Conservation (phyloP, 164 flowering plant genomes). For the Sextonia rubra region DNA sequence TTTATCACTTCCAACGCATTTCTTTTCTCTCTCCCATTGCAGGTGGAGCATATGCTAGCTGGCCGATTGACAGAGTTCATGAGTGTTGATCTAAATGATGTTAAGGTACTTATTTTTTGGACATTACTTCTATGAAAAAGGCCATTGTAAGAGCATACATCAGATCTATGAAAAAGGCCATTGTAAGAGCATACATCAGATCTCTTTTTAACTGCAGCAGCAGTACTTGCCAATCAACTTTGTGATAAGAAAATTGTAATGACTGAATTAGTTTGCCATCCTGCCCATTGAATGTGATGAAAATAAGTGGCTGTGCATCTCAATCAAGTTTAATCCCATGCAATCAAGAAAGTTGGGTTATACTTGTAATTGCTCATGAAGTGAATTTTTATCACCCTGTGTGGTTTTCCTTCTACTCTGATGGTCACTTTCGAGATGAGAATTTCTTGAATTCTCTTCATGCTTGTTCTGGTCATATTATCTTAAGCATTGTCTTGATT, state of each 20-base stretch:
- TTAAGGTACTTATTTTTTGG: slow-evolving; percentile 40
- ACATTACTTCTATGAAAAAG: neutral
- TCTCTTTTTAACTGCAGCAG: neutral
- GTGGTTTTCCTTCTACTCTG: neutral
- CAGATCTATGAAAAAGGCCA: neutral
- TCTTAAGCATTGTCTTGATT: neutral
- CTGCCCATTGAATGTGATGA: neutral
- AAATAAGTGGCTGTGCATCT: neutral
- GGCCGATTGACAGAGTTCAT: slow-evolving; percentile 57
- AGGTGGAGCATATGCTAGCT: slow-evolving; percentile 77
- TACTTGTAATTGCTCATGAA: neutral
- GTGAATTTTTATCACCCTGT: neutral
- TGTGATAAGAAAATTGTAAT: neutral
- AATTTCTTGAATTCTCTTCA: neutral
- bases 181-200: neutral
- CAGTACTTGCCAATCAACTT: neutral
- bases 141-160: too few species aligned
- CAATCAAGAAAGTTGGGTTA: neutral
- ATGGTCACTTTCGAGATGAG: neutral
- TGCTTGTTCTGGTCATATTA: neutral
- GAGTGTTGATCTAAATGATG: slow-evolving; percentile 54
- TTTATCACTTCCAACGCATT: neutral
- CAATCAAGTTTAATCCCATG: neutral
- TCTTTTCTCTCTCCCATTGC: slow-evolving; percentile 13
- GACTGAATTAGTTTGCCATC: neutral